Conservation (phyloP, 179 eudicot species). For the Drosera spatulata region DNA sequence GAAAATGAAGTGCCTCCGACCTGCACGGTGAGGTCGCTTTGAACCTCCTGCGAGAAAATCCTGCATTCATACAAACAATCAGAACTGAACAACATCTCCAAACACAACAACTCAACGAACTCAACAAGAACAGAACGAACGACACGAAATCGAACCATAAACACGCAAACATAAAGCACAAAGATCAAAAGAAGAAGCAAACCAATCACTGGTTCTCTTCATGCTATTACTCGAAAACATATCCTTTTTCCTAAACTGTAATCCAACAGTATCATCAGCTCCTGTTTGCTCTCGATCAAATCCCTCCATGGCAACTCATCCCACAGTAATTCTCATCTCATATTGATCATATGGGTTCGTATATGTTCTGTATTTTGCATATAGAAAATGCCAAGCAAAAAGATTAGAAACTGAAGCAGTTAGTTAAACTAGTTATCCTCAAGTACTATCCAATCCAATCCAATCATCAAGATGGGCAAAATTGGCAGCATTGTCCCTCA, state of each 20-base stretch:
- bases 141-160: not conserved
- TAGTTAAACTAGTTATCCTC: too few species aligned
- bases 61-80: constrained; percentile 27
- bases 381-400: too few species aligned
- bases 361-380: too few species aligned
- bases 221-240: constrained; percentile 60
- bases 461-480: too few species aligned
- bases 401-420: too few species aligned
- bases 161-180: not conserved
- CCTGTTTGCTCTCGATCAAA: constrained; percentile 26
- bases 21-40: constrained; percentile 71
- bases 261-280: constrained; percentile 18
- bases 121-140: not conserved
- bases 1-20: constrained; percentile 72
- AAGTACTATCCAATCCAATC: too few species aligned
- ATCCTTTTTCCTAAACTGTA: constrained; percentile 53
- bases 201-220: constrained; percentile 89
- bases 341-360: too few species aligned
- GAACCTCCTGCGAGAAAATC: constrained; percentile 87
- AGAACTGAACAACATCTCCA: not conserved
- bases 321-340: too few species aligned
- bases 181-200: constrained; percentile 10
- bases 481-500: too few species aligned
- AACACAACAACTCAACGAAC: not conserved
- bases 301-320: constrained; percentile 35